phyloP scores from a whole-genome alignment of 768 basidiomycete species.

The Ramaria sp. region DNA sequence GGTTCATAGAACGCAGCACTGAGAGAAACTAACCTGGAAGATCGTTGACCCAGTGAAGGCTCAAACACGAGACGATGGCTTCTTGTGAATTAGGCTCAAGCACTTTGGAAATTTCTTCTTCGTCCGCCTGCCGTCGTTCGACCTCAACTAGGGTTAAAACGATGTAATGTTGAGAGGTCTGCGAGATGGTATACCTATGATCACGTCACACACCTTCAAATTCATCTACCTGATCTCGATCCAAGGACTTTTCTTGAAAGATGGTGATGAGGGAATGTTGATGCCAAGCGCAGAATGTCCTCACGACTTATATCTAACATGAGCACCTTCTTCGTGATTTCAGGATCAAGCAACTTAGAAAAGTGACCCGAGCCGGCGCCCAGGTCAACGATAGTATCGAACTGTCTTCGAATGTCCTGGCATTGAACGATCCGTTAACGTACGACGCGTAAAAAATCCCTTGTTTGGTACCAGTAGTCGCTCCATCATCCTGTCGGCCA shows the following conservation, averaged over 20 bases:
- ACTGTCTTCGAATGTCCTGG: slow-evolving; percentile 87
- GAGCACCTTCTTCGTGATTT: slow-evolving; percentile 57
- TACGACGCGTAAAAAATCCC: neutral
- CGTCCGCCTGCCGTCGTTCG: slow-evolving; percentile 70
- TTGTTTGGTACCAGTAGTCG: slow-evolving; percentile 56
- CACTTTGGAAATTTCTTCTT: slow-evolving; percentile 63
- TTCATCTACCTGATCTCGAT: slow-evolving; percentile 66
- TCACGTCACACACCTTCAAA: slow-evolving; percentile 58
- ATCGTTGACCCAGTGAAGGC: slow-evolving; percentile 96
- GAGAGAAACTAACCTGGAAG: slow-evolving; percentile 59
- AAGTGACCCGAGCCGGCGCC: slow-evolving; percentile 91
- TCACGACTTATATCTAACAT: slow-evolving; percentile 86
- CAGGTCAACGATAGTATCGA: slow-evolving; percentile 71
- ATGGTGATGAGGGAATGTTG: slow-evolving; percentile 3
- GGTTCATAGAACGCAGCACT: neutral
- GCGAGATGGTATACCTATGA: too few relatives aligned
- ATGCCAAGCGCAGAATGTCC: slow-evolving; percentile 11
- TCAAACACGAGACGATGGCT: slow-evolving; percentile 83
- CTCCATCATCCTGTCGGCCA: slow-evolving; percentile 86
- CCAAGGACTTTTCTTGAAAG: slow-evolving; percentile 50
- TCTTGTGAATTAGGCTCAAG: slow-evolving; percentile 74
- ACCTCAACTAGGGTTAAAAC: slow-evolving; percentile 47
- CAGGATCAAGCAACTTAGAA: slow-evolving; percentile 63
- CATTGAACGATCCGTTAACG: neutral
- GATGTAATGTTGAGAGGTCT: too few relatives aligned